Conservation (phyloP, 177 flowering plant genomes). For the Vitis hybrid region DNA sequence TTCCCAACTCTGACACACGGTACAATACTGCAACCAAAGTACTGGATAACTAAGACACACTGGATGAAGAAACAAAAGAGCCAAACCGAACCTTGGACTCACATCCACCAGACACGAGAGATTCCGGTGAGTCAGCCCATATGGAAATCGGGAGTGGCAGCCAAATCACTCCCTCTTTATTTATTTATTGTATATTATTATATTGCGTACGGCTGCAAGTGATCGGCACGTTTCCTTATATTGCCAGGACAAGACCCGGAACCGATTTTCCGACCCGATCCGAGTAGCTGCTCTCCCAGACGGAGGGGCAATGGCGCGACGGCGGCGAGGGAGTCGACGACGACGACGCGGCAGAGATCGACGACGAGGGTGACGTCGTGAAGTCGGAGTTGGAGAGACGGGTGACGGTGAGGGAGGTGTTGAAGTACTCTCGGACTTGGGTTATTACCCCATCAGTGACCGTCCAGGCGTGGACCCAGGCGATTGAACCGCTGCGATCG, state of each 20-base stretch:
- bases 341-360: conserved; percentile 12
- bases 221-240: conserved; percentile 25
- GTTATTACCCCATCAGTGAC: conserved; percentile 69
- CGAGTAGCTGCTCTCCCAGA: conserved; percentile 83
- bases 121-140: no score
- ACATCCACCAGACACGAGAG: no score
- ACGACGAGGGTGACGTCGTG: conserved; percentile 1
- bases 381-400: conserved; percentile 32
- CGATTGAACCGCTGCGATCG: conserved; percentile 30
- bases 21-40: no score
- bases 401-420: conserved; percentile 76
- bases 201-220: conserved; percentile 1
- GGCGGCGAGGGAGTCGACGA: conserved; percentile 13
- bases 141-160: background rate
- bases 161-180: background rate
- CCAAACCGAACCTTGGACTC: no score
- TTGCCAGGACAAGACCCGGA: conserved; percentile 88
- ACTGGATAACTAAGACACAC: no score
- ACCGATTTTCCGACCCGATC: conserved; percentile 68
- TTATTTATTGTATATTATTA: conserved; percentile 8
- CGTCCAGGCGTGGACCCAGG: conserved; percentile 90
- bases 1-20: no score
- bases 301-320: conserved; percentile 48
- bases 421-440: conserved; percentile 82
- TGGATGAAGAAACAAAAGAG: no score